Base-by-base conservation (phyloP, 1,284 basidiomycete species). In the Irpex sp. region DNA sequence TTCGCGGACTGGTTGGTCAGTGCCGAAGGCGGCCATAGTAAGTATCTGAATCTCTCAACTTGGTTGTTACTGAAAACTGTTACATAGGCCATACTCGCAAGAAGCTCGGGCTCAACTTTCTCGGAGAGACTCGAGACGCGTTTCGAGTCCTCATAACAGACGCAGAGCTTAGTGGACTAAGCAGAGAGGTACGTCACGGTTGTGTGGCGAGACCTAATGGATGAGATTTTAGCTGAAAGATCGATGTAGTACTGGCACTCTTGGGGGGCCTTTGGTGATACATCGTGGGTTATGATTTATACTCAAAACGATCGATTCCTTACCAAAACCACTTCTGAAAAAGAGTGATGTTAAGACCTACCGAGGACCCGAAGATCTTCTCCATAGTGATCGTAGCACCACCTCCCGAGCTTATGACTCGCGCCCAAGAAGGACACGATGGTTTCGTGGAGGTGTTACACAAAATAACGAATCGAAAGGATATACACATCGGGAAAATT, bases 21-120 rank as follows among this genome's bases (percentile, higher is more conserved):
- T 4, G 69, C 74, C 7, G 76, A 78, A 64, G 77, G 76, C 9
- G 76, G 71, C 7, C 69, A 65, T 66, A 71, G 75, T 76, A 31
- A 17, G 34, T 15, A 15, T 34, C 11, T 8, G 21, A 4, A 9
- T 34, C 11, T 26, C 2, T 11, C 21, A 13, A 37, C 9, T 34
- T 56, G 6, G 9, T 26, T 26, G 2, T 26, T 26, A 26, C 26
- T 26, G 49, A 36, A 56, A 26, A 34, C 54, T 26, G 11, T 36
- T 34, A 8, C n/a, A 15, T 56, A 74, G 74, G 74, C 48, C 58
- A 63, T 6, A 62, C 66, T 4, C 62, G 75, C 52, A 75, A 75
- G 62, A 57, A 67, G 21, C 62, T 74, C 5, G 70, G 68, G 5
- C 59, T 76, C 11, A 67, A 67, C 3, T 76, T 76, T 58, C 60